Percentiles rank a stretch among this genome's conserved stretches.
These are phyloP conservation scores for Microsporum ferrugineum DNA, from an alignment of 2,329 filamentous ascomycete species.

Conservation along the genomic window DNA sequence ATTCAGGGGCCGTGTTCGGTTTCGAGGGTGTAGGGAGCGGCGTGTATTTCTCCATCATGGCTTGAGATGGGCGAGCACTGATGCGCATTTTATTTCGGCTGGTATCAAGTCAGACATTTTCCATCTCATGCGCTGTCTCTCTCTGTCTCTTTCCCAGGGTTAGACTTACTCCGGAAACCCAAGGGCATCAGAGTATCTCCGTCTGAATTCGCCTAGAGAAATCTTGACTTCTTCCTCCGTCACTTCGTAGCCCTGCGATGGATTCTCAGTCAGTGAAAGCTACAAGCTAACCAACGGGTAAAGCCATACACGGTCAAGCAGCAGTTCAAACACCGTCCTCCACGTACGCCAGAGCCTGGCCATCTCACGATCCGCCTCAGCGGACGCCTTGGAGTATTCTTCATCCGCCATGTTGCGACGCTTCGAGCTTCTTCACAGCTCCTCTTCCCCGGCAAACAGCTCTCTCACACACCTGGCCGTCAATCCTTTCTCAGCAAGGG, in stretches of 20 bases:
- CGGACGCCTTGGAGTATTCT: slow-evolving; percentile 26
- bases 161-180: slow-evolving; percentile 62
- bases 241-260: slow-evolving; percentile 76
- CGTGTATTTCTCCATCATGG: slow-evolving; percentile 77
- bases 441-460: not conserved
- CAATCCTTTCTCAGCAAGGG: not conserved
- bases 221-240: slow-evolving; percentile 82
- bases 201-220: slow-evolving; percentile 67
- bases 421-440: not conserved
- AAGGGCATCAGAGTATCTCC: slow-evolving; percentile 58
- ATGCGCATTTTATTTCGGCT: slow-evolving; percentile 80
- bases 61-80: slow-evolving; percentile 69
- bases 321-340: slow-evolving; percentile 91
- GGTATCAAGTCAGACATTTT: slow-evolving; percentile 11
- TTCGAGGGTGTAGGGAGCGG: slow-evolving; percentile 57
- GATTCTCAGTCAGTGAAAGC: not conserved
- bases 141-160: not conserved
- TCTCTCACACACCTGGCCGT: not conserved
- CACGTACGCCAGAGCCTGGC: slow-evolving; percentile 84
- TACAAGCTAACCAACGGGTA: not conserved
- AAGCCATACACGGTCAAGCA: slow-evolving; percentile 64
- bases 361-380: slow-evolving; percentile 32
- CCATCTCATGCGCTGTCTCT: not conserved
- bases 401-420: slow-evolving; percentile 27
- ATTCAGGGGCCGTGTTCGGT: slow-evolving; percentile 50